Evolutionary conservation across 2,329 filamentous ascomycete genomes (phyloP), one percentile per base, ranked within the genome.

Genomic region (Tothia fuscella): DNA sequence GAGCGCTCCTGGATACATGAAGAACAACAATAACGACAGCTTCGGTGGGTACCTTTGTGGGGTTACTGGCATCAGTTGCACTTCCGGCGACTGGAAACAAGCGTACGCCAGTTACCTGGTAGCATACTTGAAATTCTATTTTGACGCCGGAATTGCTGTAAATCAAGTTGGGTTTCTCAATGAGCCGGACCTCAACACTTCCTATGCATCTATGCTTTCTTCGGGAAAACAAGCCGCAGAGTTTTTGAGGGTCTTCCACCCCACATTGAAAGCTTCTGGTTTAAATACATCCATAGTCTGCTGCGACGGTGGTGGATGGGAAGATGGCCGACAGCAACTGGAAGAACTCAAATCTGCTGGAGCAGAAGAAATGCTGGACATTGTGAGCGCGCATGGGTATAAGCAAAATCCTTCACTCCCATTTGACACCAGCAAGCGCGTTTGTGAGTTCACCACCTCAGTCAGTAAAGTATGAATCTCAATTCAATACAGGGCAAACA

Each of bases 1-100:
- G 66, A 63, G 57, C 42, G 65, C 66, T 0, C 66, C 66, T 1
- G 64, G 63, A 0, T 69, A 63, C 49, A 69, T 70, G 66, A 68
- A 69, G 51, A 66, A 63, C 1, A 67, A 61, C 42, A 56, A 56
- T 2, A 55, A 52, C 38, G 60, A 63, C 14, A 28, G 36, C 10
- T 17, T 25, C 6, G 45, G 26, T 31, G 39, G 47, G 45, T 5
- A 56, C 26, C 50, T 64, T 4, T 68, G 65, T 48, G 64, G 65
- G 2, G 58, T 60, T 0, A 53, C 59, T 0, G 62, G 59, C 0
- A 57, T 57, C 9, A 50, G 49, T 9, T 67, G 64, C 50, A 53
- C 54, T 5, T 58, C 54, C 5, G 62, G 64, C 3, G 65, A 68
- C 50, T 71, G 67, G 67, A 51, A 59, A 41, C 61, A 68, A 49